Percentiles rank a stretch among this genome's conserved stretches.
These are phyloP conservation scores for Pseudozyma thailandica DNA, from an alignment of 1,284 basidiomycete genomes.

Conservation along the genomic window DNA sequence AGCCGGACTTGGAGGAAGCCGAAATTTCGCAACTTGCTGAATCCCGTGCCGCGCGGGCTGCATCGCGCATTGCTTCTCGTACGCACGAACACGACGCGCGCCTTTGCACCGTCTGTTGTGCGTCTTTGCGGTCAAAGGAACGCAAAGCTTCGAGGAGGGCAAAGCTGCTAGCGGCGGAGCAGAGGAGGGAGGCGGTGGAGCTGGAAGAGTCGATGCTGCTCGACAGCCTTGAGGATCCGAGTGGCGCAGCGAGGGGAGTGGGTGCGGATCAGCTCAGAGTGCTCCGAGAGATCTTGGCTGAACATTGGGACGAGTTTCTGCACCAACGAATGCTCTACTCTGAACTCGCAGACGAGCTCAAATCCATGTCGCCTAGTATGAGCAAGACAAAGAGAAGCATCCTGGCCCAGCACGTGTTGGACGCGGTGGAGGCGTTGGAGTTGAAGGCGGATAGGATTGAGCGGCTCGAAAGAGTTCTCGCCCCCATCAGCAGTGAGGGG, in stretches of 20 bases:
- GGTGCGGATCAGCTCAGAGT: neutral
- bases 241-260: slow-evolving; percentile 4
- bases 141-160: slow-evolving; percentile 29
- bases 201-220: slow-evolving; percentile 43
- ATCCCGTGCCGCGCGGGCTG: slow-evolving; percentile 19
- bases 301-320: slow-evolving; percentile 64
- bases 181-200: slow-evolving; percentile 16
- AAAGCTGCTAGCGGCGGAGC: slow-evolving; percentile 22
- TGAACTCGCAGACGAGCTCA: slow-evolving; percentile 66
- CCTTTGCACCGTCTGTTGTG: slow-evolving; percentile 43
- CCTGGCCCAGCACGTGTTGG: slow-evolving; percentile 60
- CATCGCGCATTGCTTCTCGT: slow-evolving; percentile 11
- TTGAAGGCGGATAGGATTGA: slow-evolving; percentile 61
- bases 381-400: slow-evolving; percentile 48
- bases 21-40: slow-evolving; percentile 49
- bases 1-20: slow-evolving; percentile 18
- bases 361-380: slow-evolving; percentile 58
- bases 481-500: neutral
- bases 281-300: slow-evolving; percentile 37
- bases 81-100: slow-evolving; percentile 18
- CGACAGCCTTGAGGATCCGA: slow-evolving; percentile 1
- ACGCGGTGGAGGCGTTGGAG: slow-evolving; percentile 63
- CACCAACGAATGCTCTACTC: slow-evolving; percentile 61
- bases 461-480: slow-evolving; percentile 29
- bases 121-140: slow-evolving; percentile 10